phyloP scores from a whole-genome alignment of 192 early-diverging fungal genomes.

The Pilaira anomala region DNA sequence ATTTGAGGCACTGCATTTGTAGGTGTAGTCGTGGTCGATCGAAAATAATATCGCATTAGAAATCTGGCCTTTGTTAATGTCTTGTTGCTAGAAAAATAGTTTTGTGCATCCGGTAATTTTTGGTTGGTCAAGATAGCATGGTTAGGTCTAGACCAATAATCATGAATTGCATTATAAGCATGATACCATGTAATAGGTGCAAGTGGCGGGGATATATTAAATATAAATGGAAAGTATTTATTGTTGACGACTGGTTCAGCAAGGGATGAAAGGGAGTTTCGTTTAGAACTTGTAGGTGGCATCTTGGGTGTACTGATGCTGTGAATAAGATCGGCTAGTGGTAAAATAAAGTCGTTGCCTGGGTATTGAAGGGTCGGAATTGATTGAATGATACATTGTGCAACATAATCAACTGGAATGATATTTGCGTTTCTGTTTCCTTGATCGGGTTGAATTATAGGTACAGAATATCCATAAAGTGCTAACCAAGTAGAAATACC shows the following conservation, averaged over 20 bases:
- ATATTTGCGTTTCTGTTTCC: conserved; percentile 17
- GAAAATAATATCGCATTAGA: conserved; percentile 12
- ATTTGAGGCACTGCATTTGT: background rate
- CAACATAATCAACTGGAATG: conserved; percentile 33
- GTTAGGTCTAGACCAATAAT: conserved; percentile 15
- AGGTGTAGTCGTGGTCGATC: background rate
- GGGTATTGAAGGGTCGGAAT: conserved; percentile 4
- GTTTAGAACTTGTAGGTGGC: background rate
- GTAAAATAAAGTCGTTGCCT: conserved; percentile 7
- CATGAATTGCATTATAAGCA: conserved; percentile 7
- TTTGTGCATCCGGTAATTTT: background rate
- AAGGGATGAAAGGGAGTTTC: background rate
- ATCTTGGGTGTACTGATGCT: conserved; percentile 7
- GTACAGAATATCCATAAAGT: conserved; percentile 22
- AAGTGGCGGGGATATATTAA: background rate
- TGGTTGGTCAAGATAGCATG: background rate
- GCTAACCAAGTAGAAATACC: conserved; percentile 23
- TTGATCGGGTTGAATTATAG: conserved; percentile 24
- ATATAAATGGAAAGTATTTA: conserved; percentile 12
- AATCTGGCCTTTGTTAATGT: conserved; percentile 11
- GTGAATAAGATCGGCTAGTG: background rate
- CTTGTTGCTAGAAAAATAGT: conserved; percentile 10
- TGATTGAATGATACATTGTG: conserved; percentile 11
- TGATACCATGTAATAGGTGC: conserved; percentile 6
- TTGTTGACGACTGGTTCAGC: background rate